Evolutionary conservation across 1,139 yeast species (phyloP), one percentile per base, ranked within the genome.

Genomic region (Magnusiomyces sp.): DNA sequence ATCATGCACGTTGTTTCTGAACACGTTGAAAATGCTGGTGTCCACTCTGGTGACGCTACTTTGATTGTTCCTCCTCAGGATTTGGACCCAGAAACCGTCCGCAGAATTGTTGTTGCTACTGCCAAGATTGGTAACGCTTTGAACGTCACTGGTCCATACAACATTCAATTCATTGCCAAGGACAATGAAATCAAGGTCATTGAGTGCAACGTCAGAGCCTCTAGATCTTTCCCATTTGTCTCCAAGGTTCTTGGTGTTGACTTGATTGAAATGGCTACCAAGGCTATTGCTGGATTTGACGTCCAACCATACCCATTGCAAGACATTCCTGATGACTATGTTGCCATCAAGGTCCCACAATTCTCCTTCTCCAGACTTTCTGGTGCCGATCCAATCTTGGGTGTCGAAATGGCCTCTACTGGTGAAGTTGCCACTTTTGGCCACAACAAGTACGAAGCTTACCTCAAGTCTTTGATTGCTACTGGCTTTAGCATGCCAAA

Each of bases 391-490:
- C 98, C 98, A 50, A 89, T 92, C 55, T 76, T 92, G 60, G 98
- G 98, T 71, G 98, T 92, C 59, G 98, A 92, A 72, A 92, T 92
- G 98, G 97, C 98, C 38, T 90, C 97, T 29, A 92, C 98, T 56
- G 98, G 98, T 78, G 98, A 92, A 72, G 98, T 92, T 63, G 99
- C 99, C 49, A 81, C 95, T 57, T 90, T 94, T 67, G 99, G 98
- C 64, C 88, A 77, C 66, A 83, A 92, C 76, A 90, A 92, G 71
- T 89, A 89, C 64, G 98, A 94, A 72, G 98, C 98, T 33, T 94
- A 94, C 73, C 73, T 94, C 71, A 92, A 94, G 73, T 85, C 97
- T 39, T 77, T 92, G 68, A 76, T 92, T 55, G 89, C 98, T 16
- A 88, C 97, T 55, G 98, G 98, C 34, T 89, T 94, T 80, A 82